A percentile compares a stretch with the other conserved stretches of the same genome.
Conservation (phyloP, 2,329 filamentous ascomycete species). For the Xenosphaeropsis pyriputrescens region DNA sequence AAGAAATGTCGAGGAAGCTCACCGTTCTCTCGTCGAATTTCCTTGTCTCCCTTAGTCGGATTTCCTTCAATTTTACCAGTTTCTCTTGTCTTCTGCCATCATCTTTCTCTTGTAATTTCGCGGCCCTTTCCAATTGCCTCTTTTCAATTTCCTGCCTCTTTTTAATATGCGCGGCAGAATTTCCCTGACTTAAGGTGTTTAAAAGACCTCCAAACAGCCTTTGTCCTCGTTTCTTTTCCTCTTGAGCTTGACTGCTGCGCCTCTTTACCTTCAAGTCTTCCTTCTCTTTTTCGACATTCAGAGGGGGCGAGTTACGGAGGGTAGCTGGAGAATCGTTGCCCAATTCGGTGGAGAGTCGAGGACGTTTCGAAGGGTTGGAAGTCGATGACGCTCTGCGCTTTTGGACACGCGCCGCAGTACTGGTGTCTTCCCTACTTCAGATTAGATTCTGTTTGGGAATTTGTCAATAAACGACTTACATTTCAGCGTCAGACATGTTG, state of each 20-base stretch:
- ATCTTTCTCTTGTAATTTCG: constrained; percentile 58
- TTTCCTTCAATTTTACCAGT: constrained; percentile 42
- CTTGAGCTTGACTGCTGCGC: constrained; percentile 34
- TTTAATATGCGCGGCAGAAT: constrained; percentile 46
- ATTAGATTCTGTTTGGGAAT: no score
- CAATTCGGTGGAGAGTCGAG: constrained; percentile 24
- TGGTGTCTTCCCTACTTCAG: neutral
- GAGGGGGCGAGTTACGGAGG: constrained; percentile 15
- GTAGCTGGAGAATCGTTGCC: constrained; percentile 7
- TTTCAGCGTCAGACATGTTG: no score
- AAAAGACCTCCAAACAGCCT: constrained; percentile 69
- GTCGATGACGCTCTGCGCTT: constrained; percentile 35
- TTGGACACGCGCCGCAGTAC: constrained; percentile 4
- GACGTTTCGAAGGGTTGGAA: constrained; percentile 36
- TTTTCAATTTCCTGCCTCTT: constrained; percentile 69
- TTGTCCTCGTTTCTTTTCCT: constrained; percentile 75
- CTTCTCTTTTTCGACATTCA: constrained; percentile 5
- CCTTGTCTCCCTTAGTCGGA: constrained; percentile 55
- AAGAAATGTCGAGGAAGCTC: constrained; percentile 17
- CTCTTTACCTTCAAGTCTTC: constrained; percentile 8
- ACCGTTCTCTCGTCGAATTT: constrained; percentile 66
- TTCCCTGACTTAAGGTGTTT: constrained; percentile 50
- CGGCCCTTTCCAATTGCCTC: constrained; percentile 62
- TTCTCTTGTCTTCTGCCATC: constrained; percentile 52
- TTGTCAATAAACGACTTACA: no score